Base-by-base conservation (phyloP, 2,329 filamentous ascomycete genomes). In the Aspergillus neoniger region DNA sequence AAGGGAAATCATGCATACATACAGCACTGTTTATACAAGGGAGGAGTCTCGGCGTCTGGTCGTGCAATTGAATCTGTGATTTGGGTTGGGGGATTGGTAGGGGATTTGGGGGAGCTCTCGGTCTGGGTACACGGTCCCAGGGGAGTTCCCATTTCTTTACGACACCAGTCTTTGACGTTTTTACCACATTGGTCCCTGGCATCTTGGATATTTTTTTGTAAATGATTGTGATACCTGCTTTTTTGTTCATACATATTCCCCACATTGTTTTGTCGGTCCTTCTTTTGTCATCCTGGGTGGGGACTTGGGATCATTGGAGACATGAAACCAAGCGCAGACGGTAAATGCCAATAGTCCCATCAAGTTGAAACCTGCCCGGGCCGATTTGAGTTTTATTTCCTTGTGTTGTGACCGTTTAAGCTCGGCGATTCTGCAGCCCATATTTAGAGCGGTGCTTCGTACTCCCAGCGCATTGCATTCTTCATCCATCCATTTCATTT, bases 11-110 rank as follows among this genome's bases (percentile, higher is more conserved):
- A 48, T 52, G 39, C 43, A 49, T 52, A 48, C 25, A 48, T 36
- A 36, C 32, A 36, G 32, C 47, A 23, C 57, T 52, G 50, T 57
- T 61, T 48, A 57, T 61, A 59, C 53, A 58, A 63, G 65, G 60
- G 49, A 36, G 67, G 67, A 62, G 67, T 70, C 55, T 63, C 53
- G 57, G 62, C 59, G 65, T 58, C 58, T 10, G 51, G 58, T 55
- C 59, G 43, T 39, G 53, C 54, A 14, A 28, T 25, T 57, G 57
- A 41, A 15, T 19, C 17, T 62, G 36, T 51, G 25, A 61, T 19
- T 50, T 51, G 64, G 65, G 36, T 68, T 62, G 44, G 25, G n/a
- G 9, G 23, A n/a, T 17, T 19, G 19, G 51, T 43, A 36, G 32
- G 32, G 32, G 4, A 36, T 14, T 14, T 5, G 12, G 32, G 32